Evolutionary conservation across 176 grass and related monocot species (phyloP), one percentile per base, ranked within the genome.

Genomic region (Carex cristatella): DNA sequence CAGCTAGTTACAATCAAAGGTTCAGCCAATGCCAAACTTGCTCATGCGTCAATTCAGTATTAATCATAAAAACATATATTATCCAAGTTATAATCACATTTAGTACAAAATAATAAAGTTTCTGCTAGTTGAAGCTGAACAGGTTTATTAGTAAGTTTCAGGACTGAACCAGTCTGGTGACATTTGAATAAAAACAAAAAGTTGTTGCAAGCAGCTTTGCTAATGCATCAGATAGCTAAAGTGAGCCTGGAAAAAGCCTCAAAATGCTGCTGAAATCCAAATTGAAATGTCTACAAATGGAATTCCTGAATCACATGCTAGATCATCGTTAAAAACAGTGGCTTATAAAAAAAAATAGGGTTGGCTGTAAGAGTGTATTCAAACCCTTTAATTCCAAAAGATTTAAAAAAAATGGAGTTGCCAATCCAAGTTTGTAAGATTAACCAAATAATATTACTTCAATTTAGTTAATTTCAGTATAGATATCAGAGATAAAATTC

Each of bases 401-500:
- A 4, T 76, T 54, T 31, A 28, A 40, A 61, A 60, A 86, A 7
- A 91, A 77, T 14, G 65, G 53, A 65, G 0, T 12, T 15, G n/a
- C 46, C 30, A 61, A 33, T 14, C 33, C 0, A 66, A 76, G 59
- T 38, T 80, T 40, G 81, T 57, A 16, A 65, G 15, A 33, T 48
- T 71, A 75, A 72, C 16, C 35, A 31, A 55, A 54, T 76, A 32
- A 54, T 14, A 31, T 54, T 1, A 32, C 18, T 58, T 54, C 40
- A 23, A 44, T 65, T 81, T 48, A 48, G 78, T 88, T 65, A 54
- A n/a, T 88, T 64, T 80, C 54, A 33, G 79, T 67, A 40, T 11
- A 53, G 48, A 55, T 48, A 54, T 31, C 23, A 55, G 72, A 14
- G n/a, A 28, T 27, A 30, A 63, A 63, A 9, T 10, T 31, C 69